Conservation (phyloP, 768 basidiomycete genomes). For the Tylopilus rubrobrunneus region DNA sequence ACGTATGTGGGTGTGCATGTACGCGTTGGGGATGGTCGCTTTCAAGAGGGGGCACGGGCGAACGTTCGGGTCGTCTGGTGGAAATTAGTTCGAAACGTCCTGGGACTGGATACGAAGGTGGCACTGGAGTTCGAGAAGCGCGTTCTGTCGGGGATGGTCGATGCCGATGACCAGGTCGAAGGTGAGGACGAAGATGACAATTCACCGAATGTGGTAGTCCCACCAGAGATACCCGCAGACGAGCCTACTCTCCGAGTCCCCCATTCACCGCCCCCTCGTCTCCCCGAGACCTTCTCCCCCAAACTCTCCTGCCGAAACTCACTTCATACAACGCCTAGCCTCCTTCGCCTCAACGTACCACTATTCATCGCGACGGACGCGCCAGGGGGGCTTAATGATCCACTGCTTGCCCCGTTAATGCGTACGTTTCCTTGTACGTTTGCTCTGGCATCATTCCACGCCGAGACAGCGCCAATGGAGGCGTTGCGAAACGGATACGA, state of each 20-base stretch:
- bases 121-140: constrained; percentile 29
- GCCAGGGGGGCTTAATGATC: constrained; percentile 35
- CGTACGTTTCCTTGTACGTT: constrained; percentile 63
- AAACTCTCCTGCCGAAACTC: constrained; percentile 36
- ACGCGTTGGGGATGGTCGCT: constrained; percentile 65
- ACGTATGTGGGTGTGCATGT: constrained; percentile 63
- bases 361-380: constrained; percentile 68
- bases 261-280: constrained; percentile 27
- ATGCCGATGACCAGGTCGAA: neutral
- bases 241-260: constrained; percentile 19
- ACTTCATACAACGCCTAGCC: constrained; percentile 32
- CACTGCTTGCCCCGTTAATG: constrained; percentile 43
- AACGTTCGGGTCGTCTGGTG: constrained; percentile 55
- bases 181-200: neutral
- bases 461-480: constrained; percentile 29
- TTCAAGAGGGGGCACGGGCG: constrained; percentile 37
- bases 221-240: constrained; percentile 18
- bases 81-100: constrained; percentile 46
- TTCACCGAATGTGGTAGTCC: constrained; percentile 2
- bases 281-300: constrained; percentile 14
- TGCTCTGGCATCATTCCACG: constrained; percentile 49
- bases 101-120: constrained; percentile 40
- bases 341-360: constrained; percentile 48
- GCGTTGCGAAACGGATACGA: constrained; percentile 44
- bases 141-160: neutral